A percentile compares a stretch with the other conserved stretches of the same genome.
phyloP scores from a whole-genome alignment of 2,329 filamentous ascomycete genomes.

The Diplodia corticola region DNA sequence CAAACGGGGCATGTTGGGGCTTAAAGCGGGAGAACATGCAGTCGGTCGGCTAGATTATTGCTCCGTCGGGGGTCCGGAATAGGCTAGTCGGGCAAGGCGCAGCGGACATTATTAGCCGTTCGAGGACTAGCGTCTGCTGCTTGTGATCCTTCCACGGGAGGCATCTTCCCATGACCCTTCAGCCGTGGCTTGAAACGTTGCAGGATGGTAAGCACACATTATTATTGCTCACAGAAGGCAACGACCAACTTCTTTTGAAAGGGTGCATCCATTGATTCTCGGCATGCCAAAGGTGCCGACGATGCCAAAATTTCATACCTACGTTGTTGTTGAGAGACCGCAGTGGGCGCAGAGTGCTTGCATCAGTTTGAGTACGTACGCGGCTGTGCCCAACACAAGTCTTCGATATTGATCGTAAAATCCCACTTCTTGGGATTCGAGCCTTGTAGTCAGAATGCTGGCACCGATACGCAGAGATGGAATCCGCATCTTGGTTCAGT shows the following conservation, averaged over 20 bases:
- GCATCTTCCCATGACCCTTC: background rate
- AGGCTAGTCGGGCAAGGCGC: background rate
- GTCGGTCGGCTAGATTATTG: conserved; percentile 1
- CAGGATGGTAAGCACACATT: background rate
- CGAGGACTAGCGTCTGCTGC: background rate
- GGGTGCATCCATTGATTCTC: background rate
- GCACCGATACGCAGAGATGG: background rate
- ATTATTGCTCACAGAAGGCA: background rate
- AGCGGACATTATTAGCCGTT: background rate
- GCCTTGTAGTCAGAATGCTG: background rate
- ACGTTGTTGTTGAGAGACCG: background rate
- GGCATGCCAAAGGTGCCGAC: background rate
- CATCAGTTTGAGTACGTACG: background rate
- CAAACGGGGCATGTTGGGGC: background rate
- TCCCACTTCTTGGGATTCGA: background rate
- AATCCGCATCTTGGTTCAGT: background rate
- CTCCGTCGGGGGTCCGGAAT: background rate
- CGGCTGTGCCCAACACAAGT: background rate
- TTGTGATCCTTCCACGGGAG: background rate
- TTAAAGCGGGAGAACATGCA: background rate
- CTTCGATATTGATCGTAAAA: background rate
- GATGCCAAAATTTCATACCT: background rate
- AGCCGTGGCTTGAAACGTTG: background rate
- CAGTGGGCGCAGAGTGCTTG: background rate
- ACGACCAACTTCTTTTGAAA: background rate